Base-by-base conservation (phyloP, 2,329 filamentous ascomycete genomes). In the Diaporthe sp. region DNA sequence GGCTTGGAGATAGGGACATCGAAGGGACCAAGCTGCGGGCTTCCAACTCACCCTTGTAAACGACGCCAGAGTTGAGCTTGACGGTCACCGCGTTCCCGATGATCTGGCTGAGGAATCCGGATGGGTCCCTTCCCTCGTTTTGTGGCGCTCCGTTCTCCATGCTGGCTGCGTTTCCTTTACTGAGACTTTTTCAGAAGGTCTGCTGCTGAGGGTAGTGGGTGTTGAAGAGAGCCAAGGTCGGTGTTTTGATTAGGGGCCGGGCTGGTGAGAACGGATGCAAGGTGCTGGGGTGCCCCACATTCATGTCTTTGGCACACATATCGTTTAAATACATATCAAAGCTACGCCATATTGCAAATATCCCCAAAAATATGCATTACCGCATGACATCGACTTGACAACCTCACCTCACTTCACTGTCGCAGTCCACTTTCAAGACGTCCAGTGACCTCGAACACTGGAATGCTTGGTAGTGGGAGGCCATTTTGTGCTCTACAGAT, bases 41-140 rank as follows among this genome's bases (percentile, higher is more conserved):
- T 81, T n/a, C 15, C 49, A 22, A 80, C 86, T 81, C 76, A 96
- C 96, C 97, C 90, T 97, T 98, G 90, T 98, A 99, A 77, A 98
- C 93, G 76, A 98, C 95, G 73, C 97, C 97, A n/a, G 96, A 98
- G 87, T 99, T 99, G 80, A 99, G 90, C 87, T 98, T 98, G 79
- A 99, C 96, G 1, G 95, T 97, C 79, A 99, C 97, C 51, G 95
- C 92, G 78, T 95, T 95, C 77, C 96, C 96, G 82, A 98, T 98
- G 83, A 99, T 98, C 83, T 98, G 95, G 84, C 94, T 92, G 76
- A 99, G 89, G 85, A 99, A 99, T 79, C 94, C 93, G 17, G 96
- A 98, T 5, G 97, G 97, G 84, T 99, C 97, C 84, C 95, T 96
- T 77, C 95, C 94, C 85, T 97, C 95, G 75, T 92, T 90, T 42